phyloP scores from a whole-genome alignment of 352 stramenopile genomes.

The Phytopythium cucurbitacearum region DNA sequence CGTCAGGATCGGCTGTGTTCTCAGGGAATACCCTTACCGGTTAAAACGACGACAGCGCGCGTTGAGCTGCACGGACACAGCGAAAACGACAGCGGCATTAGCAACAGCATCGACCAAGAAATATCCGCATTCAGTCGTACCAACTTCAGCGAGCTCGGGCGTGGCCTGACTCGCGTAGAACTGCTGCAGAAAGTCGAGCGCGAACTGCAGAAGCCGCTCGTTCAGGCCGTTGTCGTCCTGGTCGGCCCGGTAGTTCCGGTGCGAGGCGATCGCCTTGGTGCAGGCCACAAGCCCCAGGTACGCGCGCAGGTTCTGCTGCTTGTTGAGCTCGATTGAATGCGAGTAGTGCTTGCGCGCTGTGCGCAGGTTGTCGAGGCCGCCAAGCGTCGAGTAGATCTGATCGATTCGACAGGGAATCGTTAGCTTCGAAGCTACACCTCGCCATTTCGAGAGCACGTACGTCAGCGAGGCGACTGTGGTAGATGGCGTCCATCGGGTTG shows the following conservation, averaged over 20 bases:
- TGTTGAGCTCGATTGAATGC: constrained; percentile 65
- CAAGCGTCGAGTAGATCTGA: constrained; percentile 62
- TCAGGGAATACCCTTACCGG: too few relatives aligned
- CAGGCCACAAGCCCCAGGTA: constrained; percentile 48
- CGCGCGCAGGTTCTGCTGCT: constrained; percentile 48
- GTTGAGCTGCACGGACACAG: too few relatives aligned
- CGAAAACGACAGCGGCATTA: too few relatives aligned
- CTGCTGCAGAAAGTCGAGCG: constrained; percentile 31
- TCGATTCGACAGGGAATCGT: background rate
- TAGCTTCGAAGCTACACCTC: background rate
- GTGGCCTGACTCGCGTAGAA: constrained; percentile 33
- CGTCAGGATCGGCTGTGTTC: too few relatives aligned
- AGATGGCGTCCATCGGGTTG: constrained; percentile 64
- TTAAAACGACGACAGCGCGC: too few relatives aligned
- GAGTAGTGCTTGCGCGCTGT: constrained; percentile 68
- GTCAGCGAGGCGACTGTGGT: constrained; percentile 56
- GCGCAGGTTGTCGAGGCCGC: constrained; percentile 49
- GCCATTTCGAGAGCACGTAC: constrained; percentile 15
- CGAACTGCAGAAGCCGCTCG: constrained; percentile 47
- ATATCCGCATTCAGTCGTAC: constrained; percentile 12
- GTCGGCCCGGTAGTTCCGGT: constrained; percentile 38
- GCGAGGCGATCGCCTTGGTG: constrained; percentile 45
- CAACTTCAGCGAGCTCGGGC: constrained; percentile 36
- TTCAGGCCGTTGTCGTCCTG: constrained; percentile 54
- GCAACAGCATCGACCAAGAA: too few relatives aligned